Percentiles rank a stretch among this genome's conserved stretches.
Evolutionary conservation across 768 basidiomycete species (phyloP).

Genomic region (Lentinula aciculospora): DNA sequence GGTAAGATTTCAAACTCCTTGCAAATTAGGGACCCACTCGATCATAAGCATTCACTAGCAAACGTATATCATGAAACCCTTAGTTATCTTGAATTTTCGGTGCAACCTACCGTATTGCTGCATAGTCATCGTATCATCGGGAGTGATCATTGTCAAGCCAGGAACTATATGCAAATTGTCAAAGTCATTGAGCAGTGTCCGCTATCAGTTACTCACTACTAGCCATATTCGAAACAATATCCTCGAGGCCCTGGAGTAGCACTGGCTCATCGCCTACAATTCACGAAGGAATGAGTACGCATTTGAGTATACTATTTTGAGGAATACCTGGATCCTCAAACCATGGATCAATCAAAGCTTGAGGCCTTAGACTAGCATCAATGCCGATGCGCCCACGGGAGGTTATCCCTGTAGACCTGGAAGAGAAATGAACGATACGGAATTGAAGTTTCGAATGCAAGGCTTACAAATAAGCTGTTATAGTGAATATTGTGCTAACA

Average conservation of each 20-base stretch:
- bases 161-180: conserved; percentile 27
- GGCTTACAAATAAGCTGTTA: conserved; percentile 52
- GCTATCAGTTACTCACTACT: conserved; percentile 26
- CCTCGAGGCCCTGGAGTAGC: conserved; percentile 44
- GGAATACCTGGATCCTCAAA: conserved; percentile 46
- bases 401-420: conserved; percentile 51
- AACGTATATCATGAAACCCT: not conserved
- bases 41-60: not conserved
- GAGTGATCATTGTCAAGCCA: conserved; percentile 50
- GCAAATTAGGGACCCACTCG: not conserved
- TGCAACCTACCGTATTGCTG: conserved; percentile 38
- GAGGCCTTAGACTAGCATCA: conserved; percentile 41
- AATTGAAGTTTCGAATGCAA: not conserved
- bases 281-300: conserved; percentile 51
- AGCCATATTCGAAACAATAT: conserved; percentile 36
- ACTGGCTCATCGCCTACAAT: conserved; percentile 51
- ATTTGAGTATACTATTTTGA: too few species aligned
- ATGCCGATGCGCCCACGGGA: conserved; percentile 62
- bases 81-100: not conserved
- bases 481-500: conserved; percentile 48
- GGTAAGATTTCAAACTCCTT: not conserved
- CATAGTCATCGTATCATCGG: conserved; percentile 53
- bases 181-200: conserved; percentile 4
- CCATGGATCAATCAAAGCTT: conserved; percentile 50
- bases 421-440: not conserved